Evolutionary conservation across 2,329 filamentous ascomycete species (phyloP), one percentile per base, ranked within the genome.

Genomic region (Metarhizium guizhouense): DNA sequence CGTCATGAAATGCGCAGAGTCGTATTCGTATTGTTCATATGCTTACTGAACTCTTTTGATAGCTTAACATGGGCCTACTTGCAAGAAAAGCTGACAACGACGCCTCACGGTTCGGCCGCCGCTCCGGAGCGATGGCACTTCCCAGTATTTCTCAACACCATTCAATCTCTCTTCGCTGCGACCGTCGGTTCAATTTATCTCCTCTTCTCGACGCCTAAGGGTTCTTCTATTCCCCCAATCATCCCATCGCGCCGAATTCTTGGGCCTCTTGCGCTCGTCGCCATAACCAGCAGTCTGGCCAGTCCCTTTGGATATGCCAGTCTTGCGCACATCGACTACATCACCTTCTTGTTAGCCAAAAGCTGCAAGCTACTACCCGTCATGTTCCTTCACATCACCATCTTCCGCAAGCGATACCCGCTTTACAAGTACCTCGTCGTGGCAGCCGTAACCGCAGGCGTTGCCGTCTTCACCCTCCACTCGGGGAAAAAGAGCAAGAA

Each of bases 341-440:
- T 97, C 67, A 96, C 94, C 34, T 97, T 95, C 74, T 89, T 96
- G 63, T 87, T 99, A 47, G 93, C 94, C 64, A 97, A 99, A 75
- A 92, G 87, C 64, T 99, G 94, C 86, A 99, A 99, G 76, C 82
- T 99, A 20, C 84, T 99, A n/a, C 94, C 94, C 3, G 94, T 99
- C 67, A 97, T 99, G 94, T 86, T 94, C 66, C 81, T 99, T 45
- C 93, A 99, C 76, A 83, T 97, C 66, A 93, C 91, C 48, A 74
- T 99, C 50, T 99, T 96, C 77, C 85, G 87, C 58, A 88, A 87
- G 66, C 80, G 86, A 51, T 99, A 96, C 72, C 93, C 94, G 1
- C 77, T 96, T 49, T 96, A 96, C 79, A 99, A 99, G 76, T 99
- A 99, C 75, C 80, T 88, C 47, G 94, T 99, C 57, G 91, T 99